Evolutionary conservation across 805 yeast species (phyloP), one percentile per base, ranked within the genome.

Genomic region (Starmerella bacillaris): DNA sequence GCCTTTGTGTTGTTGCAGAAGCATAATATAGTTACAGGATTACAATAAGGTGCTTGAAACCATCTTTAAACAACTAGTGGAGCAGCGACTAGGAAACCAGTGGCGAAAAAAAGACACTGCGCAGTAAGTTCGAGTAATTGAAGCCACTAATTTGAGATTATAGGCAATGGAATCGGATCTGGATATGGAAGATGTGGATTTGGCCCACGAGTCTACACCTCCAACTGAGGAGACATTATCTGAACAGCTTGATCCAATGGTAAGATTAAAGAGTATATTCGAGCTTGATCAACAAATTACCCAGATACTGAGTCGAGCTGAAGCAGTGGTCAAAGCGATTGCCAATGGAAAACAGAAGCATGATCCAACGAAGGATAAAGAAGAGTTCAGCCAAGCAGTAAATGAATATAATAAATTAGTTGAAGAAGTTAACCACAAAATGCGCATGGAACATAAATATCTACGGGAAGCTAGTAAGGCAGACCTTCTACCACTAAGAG

Each of bases 361-460:
- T 3, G 39, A 38, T 14, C 18, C 35, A 5, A 51, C 48, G 2
- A 37, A 46, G 17, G 45, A 55, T 12, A 59, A 62, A 38, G 50
- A 56, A 4, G 54, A 56, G 21, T 70, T 75, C 40, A 49, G 61
- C 19, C 37, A 43, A 0, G 65, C 68, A 21, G 59, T 72, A 3
- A 54, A 59, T 22, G 46, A 55, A 14, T 72, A 74, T 37, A 73
- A 72, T 49, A 54, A 53, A 6, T 64, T 67, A 30, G 53, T 78
- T 3, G 72, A 77, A 47, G 61, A 56, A 22, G 64, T 77, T 4
- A 71, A 83, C 2, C 64, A 68, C 12, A 62, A 62, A 30, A 53
- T 78, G 22, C 60, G 83, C n/a, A 63, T 65, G 32, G 92, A 78
- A 46, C 70, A 78, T 30, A 69, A 70, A 48, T 47, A 66, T 11